Conservation (phyloP, 2,329 filamentous ascomycete species). For the Chaetomium sp. region DNA sequence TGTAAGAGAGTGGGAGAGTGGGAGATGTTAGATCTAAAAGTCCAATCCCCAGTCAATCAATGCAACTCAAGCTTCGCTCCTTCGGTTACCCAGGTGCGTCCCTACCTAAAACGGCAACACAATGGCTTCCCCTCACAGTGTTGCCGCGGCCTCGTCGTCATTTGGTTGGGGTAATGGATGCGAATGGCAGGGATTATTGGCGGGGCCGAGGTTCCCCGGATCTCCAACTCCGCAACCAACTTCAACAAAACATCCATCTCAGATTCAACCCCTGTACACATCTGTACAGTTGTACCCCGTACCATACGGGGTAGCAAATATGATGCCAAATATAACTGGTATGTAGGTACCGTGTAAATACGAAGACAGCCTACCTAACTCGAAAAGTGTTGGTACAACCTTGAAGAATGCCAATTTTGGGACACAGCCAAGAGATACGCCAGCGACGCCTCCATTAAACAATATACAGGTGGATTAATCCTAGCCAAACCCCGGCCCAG, state of each 20-base stretch:
- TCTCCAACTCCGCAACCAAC: constrained; percentile 20
- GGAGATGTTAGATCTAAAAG: too few species aligned
- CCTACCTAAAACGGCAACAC: neutral
- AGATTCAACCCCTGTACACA: neutral
- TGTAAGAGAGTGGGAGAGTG: neutral
- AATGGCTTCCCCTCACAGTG: neutral
- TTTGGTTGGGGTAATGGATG: constrained; percentile 12
- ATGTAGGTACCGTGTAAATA: neutral
- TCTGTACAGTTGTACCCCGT: too few species aligned
- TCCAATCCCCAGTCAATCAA: neutral
- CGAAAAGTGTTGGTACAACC: neutral
- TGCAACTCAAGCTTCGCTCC: neutral
- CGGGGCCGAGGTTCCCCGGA: constrained; percentile 26
- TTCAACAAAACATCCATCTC: constrained; percentile 8
- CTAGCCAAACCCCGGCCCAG: neutral
- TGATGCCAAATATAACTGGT: neutral
- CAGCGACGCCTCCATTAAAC: neutral
- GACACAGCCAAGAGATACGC: neutral
- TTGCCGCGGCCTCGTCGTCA: constrained; percentile 8
- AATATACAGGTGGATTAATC: neutral
- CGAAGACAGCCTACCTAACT: neutral
- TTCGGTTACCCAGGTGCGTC: neutral
- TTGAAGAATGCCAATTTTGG: neutral
- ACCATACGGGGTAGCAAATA: neutral
- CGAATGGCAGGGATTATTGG: constrained; percentile 4